Evolutionary conservation across 768 basidiomycete genomes (phyloP).

Genomic region (Cystobasidium onofrii): DNA sequence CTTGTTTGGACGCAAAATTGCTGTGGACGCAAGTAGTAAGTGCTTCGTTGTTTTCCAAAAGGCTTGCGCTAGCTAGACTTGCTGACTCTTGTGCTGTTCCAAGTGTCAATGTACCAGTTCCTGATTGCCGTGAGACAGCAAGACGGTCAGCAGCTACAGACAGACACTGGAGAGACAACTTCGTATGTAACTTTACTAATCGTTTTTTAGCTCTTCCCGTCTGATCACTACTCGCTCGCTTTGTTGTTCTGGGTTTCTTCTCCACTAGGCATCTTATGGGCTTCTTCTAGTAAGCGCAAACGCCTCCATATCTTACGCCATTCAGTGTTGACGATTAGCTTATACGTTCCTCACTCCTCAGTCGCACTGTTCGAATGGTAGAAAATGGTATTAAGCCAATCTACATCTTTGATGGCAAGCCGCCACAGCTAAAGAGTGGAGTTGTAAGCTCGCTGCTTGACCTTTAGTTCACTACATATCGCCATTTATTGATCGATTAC

Average conservation of each 20-base stretch:
- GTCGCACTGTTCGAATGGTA: conserved; percentile 82
- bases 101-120: conserved; percentile 83
- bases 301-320: no score
- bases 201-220: not conserved
- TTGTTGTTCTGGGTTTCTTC: not conserved
- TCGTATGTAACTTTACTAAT: conserved; percentile 48
- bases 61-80: conserved; percentile 11
- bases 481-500: not conserved
- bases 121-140: conserved; percentile 93
- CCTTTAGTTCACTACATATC: no score
- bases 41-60: not conserved
- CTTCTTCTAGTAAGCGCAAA: conserved; percentile 66
- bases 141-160: conserved; percentile 92
- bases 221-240: not conserved
- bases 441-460: conserved; percentile 59
- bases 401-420: conserved; percentile 97
- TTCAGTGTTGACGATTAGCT: no score
- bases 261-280: conserved; percentile 87
- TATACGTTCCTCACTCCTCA: not conserved
- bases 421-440: conserved; percentile 91
- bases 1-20: conserved; percentile 94
- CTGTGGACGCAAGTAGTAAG: conserved; percentile 68
- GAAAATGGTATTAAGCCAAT: conserved; percentile 98
- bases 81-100: not conserved
- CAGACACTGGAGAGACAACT: conserved; percentile 95